Conservation (phyloP, 2,329 filamentous ascomycete genomes). For the Colletotrichum magnum region DNA sequence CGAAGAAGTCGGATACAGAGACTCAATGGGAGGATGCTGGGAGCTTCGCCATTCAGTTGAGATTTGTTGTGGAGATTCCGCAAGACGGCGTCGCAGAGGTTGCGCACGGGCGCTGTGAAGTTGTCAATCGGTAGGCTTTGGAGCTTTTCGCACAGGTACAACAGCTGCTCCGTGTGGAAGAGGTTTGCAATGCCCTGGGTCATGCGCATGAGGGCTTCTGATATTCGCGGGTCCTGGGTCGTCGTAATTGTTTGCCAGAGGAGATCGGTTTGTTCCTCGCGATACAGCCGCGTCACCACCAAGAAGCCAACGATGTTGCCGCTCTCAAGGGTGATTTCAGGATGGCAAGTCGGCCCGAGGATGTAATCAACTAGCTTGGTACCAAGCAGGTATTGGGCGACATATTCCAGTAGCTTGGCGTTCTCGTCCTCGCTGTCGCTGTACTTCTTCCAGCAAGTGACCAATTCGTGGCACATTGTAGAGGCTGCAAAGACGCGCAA, state of each 20-base stretch:
- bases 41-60: conserved; percentile 50
- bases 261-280: conserved; percentile 78
- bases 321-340: conserved; percentile 86
- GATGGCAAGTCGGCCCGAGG: conserved; percentile 90
- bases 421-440: conserved; percentile 61
- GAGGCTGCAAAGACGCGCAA: conserved; percentile 84
- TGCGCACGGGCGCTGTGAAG: conserved; percentile 74
- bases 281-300: conserved; percentile 82
- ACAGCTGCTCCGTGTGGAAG: conserved; percentile 63
- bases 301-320: conserved; percentile 90
- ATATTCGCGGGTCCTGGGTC: conserved; percentile 87
- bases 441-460: conserved; percentile 74
- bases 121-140: conserved; percentile 72
- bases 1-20: conserved; percentile 77
- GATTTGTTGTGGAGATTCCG: conserved; percentile 62
- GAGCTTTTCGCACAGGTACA: conserved; percentile 81
- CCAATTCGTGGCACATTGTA: conserved; percentile 79
- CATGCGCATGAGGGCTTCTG: conserved; percentile 83
- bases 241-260: conserved; percentile 88
- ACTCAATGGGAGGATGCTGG: conserved; percentile 61
- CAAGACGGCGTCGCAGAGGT: conserved; percentile 72
- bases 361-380: conserved; percentile 88
- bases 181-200: conserved; percentile 63
- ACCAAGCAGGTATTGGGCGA: conserved; percentile 77
- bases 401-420: conserved; percentile 70